Percentiles rank a stretch among this genome's conserved stretches.
Evolutionary conservation across 2,329 filamentous ascomycete genomes (phyloP).

Genomic region (Fusarium brevicatenulatum): DNA sequence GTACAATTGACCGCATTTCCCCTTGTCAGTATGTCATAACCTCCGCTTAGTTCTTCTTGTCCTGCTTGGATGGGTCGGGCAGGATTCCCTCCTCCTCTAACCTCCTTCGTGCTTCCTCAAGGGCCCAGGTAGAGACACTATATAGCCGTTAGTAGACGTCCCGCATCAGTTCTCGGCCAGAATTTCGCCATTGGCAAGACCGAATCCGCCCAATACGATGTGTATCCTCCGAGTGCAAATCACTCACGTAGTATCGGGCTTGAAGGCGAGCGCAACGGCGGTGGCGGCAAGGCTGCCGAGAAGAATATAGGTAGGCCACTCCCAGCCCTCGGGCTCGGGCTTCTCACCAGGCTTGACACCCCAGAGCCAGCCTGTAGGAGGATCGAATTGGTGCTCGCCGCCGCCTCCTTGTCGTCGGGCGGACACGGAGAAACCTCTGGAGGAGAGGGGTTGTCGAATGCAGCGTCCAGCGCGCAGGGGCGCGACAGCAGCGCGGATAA

Average conservation of each 20-base stretch:
- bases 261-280: constrained; percentile 88
- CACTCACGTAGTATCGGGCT: constrained; percentile 98
- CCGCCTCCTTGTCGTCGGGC: constrained; percentile 54
- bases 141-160: constrained; percentile 41
- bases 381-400: constrained; percentile 82
- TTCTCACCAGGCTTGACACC: constrained; percentile 96
- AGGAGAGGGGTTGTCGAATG: constrained; percentile 47
- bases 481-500: constrained; percentile 51
- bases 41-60: constrained; percentile 61
- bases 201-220: background rate
- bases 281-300: constrained; percentile 81
- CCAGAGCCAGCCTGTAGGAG: constrained; percentile 91
- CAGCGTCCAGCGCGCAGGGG: constrained; percentile 53
- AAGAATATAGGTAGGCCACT: constrained; percentile 84
- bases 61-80: constrained; percentile 74
- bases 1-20: constrained; percentile 33
- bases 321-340: constrained; percentile 96
- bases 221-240: constrained; percentile 7
- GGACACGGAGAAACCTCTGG: constrained; percentile 58
- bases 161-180: constrained; percentile 17
- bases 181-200: background rate
- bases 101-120: constrained; percentile 94
- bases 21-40: constrained; percentile 24
- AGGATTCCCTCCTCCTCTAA: constrained; percentile 96
- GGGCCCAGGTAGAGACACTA: constrained; percentile 99